Conservation (phyloP, 345 rosid genomes). For the Pelargonium nanum region DNA sequence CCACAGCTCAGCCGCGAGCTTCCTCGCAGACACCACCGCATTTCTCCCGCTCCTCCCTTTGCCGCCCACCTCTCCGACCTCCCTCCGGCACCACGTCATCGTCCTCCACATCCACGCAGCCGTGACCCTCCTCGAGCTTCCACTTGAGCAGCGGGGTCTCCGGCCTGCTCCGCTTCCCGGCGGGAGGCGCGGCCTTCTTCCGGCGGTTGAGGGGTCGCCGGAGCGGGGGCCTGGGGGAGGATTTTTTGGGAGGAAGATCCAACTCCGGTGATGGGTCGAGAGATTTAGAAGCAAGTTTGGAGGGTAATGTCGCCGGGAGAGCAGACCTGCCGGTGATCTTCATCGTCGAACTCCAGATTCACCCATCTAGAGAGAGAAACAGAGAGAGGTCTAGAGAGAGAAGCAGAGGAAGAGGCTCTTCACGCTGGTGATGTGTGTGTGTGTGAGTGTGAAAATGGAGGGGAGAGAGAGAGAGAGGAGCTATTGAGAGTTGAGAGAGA, state of each 20-base stretch:
- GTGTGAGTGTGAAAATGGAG: not conserved
- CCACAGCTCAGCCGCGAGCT: slow-evolving; percentile 71
- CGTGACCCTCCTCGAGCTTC: slow-evolving; percentile 30
- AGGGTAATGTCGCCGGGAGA: slow-evolving; percentile 34
- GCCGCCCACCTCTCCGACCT: slow-evolving; percentile 4
- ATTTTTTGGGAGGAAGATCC: slow-evolving; percentile 29
- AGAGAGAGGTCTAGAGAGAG: not conserved
- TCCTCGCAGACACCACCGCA: slow-evolving; percentile 49
- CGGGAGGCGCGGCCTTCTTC: slow-evolving; percentile 33
- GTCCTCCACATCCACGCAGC: slow-evolving; percentile 18
- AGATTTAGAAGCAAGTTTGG: slow-evolving; percentile 5
- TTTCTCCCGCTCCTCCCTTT: slow-evolving; percentile 22
- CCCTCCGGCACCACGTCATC: slow-evolving; percentile 27
- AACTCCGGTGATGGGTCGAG: slow-evolving; percentile 16
- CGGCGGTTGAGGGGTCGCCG: slow-evolving; percentile 38
- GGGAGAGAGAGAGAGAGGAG: not conserved
- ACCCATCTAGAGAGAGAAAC: slow-evolving; percentile 1
- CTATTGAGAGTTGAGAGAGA: not conserved
- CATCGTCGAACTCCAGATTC: slow-evolving; percentile 23
- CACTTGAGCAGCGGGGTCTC: slow-evolving; percentile 67
- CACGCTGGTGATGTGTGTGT: no score
- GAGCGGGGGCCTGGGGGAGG: slow-evolving; percentile 17
- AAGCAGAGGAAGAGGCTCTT: no score
- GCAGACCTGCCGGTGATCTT: slow-evolving; percentile 47
- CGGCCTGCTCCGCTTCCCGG: slow-evolving; percentile 49